These are phyloP conservation scores for Boletus rex-veris DNA, from an alignment of 768 basidiomycete species.

Conservation along the genomic window DNA sequence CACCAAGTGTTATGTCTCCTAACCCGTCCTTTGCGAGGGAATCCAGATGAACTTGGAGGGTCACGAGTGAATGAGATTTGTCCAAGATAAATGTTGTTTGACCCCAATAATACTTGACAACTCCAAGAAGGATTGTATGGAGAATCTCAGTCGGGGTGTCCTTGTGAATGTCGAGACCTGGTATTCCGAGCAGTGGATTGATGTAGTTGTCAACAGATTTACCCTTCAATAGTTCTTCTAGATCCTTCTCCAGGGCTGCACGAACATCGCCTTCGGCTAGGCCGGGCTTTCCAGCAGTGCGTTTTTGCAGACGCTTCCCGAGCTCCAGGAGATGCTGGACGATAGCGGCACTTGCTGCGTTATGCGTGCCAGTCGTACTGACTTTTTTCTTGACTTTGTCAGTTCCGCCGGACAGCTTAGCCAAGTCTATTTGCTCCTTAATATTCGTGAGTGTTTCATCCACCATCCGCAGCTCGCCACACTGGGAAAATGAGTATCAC, in stretches of 20 bases:
- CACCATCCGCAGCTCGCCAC: neutral
- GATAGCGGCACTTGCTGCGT: neutral
- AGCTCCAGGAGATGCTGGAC: neutral
- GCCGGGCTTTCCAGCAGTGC: neutral
- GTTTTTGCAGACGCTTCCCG: neutral
- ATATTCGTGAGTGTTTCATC: neutral
- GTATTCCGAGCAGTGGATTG: no score
- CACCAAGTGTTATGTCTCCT: no score
- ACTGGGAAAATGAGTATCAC: neutral
- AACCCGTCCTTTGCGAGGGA: no score
- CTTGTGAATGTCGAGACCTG: no score
- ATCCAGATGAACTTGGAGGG: no score
- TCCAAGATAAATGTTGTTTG: no score
- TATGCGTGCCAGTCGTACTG: neutral
- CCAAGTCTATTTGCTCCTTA: neutral
- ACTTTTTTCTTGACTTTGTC: neutral
- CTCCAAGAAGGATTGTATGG: no score
- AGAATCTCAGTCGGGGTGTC: no score
- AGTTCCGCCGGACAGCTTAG: neutral
- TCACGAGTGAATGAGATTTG: no score
- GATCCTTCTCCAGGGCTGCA: neutral
- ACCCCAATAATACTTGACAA: no score
- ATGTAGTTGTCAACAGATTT: no score
- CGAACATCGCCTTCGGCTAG: neutral
- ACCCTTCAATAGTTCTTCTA: neutral